Evolutionary conservation across 805 yeast species (phyloP).

Genomic region (Cyberlindnera xishuangbannaensis): DNA sequence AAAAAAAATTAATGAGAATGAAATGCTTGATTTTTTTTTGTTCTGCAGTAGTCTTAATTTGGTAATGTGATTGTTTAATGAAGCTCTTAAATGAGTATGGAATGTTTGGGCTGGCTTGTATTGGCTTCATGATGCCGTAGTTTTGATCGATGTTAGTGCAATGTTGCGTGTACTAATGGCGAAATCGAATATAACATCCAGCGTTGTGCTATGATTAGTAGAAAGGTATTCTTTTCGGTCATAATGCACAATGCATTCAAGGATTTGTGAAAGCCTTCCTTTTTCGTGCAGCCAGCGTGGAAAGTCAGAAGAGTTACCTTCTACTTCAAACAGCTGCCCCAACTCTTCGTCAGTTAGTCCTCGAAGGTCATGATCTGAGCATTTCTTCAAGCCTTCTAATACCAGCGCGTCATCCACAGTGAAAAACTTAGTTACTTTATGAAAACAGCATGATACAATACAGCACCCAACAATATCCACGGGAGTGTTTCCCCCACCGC

Average conservation of each 20-base stretch:
- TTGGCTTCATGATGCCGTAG: background rate
- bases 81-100: background rate
- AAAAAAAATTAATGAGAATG: no score
- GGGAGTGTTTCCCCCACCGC: background rate
- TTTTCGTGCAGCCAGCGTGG: conserved; percentile 1
- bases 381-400: background rate
- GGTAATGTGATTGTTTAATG: no score
- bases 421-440: conserved; percentile 7
- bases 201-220: background rate
- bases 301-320: background rate
- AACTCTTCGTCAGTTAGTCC: conserved; percentile 7
- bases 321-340: background rate
- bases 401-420: conserved; percentile 1
- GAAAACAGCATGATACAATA: conserved; percentile 14
- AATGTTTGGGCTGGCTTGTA: no score
- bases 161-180: conserved; percentile 6
- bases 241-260: conserved; percentile 5
- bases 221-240: conserved; percentile 3
- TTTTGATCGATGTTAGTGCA: background rate
- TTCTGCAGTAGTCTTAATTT: background rate
- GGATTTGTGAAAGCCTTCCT: background rate
- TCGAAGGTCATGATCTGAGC: conserved; percentile 7
- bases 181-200: conserved; percentile 7
- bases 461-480: conserved; percentile 7
- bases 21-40: background rate